A percentile compares a stretch with the other conserved stretches of the same genome.
These are phyloP conservation scores for Omphalea diandra DNA, from an alignment of 441 rosid genomes.

Conservation along the genomic window DNA sequence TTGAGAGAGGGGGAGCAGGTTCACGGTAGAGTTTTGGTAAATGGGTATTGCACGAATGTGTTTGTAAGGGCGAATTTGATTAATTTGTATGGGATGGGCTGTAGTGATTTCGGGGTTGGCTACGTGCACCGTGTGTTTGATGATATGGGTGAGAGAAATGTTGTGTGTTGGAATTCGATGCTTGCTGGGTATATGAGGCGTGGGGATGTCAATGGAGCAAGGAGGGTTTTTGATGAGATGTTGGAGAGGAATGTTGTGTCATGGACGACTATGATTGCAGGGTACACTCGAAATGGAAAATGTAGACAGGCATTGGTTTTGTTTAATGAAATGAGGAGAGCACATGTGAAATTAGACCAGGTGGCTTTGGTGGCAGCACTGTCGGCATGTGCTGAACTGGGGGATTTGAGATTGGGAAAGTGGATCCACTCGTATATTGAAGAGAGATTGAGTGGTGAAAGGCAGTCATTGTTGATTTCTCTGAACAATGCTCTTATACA, in stretches of 20 bases:
- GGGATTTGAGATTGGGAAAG: constrained; percentile 45
- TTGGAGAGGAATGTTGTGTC: constrained; percentile 48
- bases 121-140: constrained; percentile 45
- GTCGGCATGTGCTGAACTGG: constrained; percentile 56
- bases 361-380: constrained; percentile 47
- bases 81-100: constrained; percentile 31
- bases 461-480: constrained; percentile 31
- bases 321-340: constrained; percentile 45
- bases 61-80: constrained; percentile 44
- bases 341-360: constrained; percentile 40
- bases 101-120: constrained; percentile 14
- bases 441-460: constrained; percentile 21
- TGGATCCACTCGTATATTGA: constrained; percentile 47
- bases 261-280: constrained; percentile 50
- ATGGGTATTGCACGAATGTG: constrained; percentile 41
- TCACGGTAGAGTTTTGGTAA: constrained; percentile 39
- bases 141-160: constrained; percentile 47
- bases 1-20: constrained; percentile 46
- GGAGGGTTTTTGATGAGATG: constrained; percentile 45
- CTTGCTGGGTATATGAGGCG: constrained; percentile 41
- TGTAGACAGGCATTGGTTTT: constrained; percentile 42
- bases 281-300: constrained; percentile 43
- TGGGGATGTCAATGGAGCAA: constrained; percentile 36
- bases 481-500: constrained; percentile 53
- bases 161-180: constrained; percentile 51